Evolutionary conservation across 2,329 filamentous ascomycete species (phyloP), one percentile per base, ranked within the genome.

Genomic region (Pseudogymnoascus sp.): DNA sequence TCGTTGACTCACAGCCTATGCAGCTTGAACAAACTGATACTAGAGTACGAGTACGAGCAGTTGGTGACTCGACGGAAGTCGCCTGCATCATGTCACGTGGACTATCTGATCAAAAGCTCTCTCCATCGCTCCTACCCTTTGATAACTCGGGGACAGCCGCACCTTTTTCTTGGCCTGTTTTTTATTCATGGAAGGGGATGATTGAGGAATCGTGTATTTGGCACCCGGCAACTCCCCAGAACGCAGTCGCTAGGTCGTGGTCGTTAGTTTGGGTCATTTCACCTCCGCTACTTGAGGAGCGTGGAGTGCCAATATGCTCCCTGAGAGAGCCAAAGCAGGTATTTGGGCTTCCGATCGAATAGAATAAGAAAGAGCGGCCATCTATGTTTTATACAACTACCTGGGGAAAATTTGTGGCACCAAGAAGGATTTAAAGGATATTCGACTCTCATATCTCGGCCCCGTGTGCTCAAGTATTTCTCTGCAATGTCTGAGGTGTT

Each of bases 1-100:
- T 32, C 25, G 28, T 14, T 54, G 47, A 54, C 47, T 54, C 47
- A 54, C 4, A 32, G 16, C 9, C 41, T 32, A n/a, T 54, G 43
- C 30, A 54, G 25, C 43, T 54, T 16, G 43, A 50, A 50, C 16
- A 50, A 30, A 30, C 7, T 50, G 43, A 30, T 50, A 54, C 25
- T 18, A 18, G 25, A 54, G 43, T 54, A 54, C 43, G 43, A 54
- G 43, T 54, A 54, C 43, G 43, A 32, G 9, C n/a, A 54, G 43
- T 32, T 12, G 22, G 7, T 47, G 43, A 54, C 43, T 54, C 43
- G 25, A 54, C 25, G n/a, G 28, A 12, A 12, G 18, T 54, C 43
- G 2, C n/a, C n/a, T 16, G 28, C 4, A 4, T 1, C 14, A n/a
- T 12, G 25, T 54, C 43, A 32, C 43, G 43, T 54, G 43, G 25